Evolutionary conservation across 164 flowering plant species (phyloP).

Genomic region (Paratinospora sagittata): DNA sequence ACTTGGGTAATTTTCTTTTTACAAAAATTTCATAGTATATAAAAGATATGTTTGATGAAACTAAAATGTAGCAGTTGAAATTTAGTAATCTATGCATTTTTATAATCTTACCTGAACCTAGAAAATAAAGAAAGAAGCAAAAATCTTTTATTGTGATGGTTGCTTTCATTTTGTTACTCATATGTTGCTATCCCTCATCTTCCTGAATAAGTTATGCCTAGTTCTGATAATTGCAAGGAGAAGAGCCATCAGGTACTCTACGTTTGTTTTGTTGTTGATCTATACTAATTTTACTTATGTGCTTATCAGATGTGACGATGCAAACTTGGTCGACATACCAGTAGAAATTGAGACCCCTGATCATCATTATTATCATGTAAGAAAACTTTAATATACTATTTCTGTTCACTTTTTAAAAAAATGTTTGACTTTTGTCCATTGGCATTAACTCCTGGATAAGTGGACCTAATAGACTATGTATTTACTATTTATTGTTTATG

Average conservation of each 20-base stretch:
- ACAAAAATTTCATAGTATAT: not conserved
- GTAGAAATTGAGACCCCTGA: constrained; percentile 87
- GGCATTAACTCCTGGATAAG: not conserved
- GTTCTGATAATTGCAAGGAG: not conserved
- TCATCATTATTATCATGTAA: constrained; percentile 81
- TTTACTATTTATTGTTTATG: constrained; percentile 9
- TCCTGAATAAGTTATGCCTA: constrained; percentile 1
- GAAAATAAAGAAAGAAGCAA: not conserved
- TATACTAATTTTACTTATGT: not conserved
- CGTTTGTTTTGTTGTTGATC: not conserved
- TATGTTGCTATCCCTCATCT: not conserved
- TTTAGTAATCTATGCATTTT: no score
- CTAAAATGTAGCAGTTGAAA: not conserved
- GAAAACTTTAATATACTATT: not conserved
- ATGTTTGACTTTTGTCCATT: not conserved
- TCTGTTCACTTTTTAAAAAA: not conserved
- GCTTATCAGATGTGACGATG: constrained; percentile 61
- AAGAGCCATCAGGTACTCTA: not conserved
- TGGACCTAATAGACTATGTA: not conserved
- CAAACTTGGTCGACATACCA: constrained; percentile 74
- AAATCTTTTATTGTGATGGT: not conserved
- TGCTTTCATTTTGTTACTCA: not conserved
- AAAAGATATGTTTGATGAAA: not conserved
- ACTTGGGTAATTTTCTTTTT: not conserved
- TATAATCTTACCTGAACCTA: not conserved